Percentiles rank a stretch among this genome's conserved stretches.
phyloP scores from a whole-genome alignment of 23 red algal species.

The Gracilaria domingensis region DNA sequence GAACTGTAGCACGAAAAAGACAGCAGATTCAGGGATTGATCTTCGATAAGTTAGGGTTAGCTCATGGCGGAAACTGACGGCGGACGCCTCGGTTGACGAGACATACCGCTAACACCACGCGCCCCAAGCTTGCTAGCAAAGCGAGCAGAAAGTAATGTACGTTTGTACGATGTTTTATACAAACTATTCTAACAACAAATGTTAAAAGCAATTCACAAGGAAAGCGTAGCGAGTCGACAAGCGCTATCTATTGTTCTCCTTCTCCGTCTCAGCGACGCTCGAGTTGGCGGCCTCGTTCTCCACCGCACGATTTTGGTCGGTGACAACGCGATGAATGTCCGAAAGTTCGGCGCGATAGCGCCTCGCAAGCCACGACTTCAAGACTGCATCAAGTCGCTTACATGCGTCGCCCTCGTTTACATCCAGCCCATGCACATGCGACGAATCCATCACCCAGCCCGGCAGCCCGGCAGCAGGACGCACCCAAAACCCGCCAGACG shows the following conservation, averaged over 20 bases:
- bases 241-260: background rate
- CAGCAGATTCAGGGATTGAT: too few species aligned
- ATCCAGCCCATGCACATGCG: slow-evolving; percentile 66
- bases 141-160: too few species aligned
- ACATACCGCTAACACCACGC: too few species aligned
- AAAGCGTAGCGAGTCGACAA: too few species aligned
- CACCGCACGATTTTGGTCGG: background rate
- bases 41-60: too few species aligned
- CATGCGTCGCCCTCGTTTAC: slow-evolving; percentile 41
- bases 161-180: too few species aligned
- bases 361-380: slow-evolving; percentile 6
- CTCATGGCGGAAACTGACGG: too few species aligned
- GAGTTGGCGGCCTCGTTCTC: background rate
- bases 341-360: slow-evolving; percentile 40
- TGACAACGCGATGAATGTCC: slow-evolving; percentile 32
- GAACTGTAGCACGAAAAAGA: too few species aligned
- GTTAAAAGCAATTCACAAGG: background rate
- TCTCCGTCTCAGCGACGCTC: background rate
- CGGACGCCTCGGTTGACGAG: too few species aligned
- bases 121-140: too few species aligned
- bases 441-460: slow-evolving; percentile 57
- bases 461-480: slow-evolving; percentile 66
- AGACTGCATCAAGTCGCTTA: slow-evolving; percentile 24
- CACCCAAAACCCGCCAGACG: slow-evolving; percentile 72
- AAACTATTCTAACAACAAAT: background rate